Base-by-base conservation (phyloP, 2,329 filamentous ascomycete species). In the Colletotrichum sp. region DNA sequence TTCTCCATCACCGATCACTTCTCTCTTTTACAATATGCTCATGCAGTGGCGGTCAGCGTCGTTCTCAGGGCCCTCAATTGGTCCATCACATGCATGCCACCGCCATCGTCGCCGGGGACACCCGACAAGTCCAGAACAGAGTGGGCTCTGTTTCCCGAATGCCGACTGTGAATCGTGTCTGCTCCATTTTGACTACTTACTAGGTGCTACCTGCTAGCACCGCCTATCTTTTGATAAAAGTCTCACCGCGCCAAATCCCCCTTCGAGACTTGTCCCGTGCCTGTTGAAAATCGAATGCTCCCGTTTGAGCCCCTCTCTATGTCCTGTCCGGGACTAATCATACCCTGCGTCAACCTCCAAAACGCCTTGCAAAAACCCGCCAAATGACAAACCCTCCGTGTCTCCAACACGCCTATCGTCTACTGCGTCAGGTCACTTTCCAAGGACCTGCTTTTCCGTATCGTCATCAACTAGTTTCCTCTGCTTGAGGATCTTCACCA, bases 401-500 rank as follows among this genome's bases (percentile, higher is more conserved):
- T 30, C 21, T 3, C 24, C 13, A 62, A 52, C 39, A 24, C 24
- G 18, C 68, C n/a, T 10, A n/a, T 52, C 49, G 39, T 59, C 60
- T 68, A 70, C 24, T 32, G n/a, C 21, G 8, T 18, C 44, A 62
- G 8, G 8, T 69, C 59, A 68, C 36, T 62, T 49, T 15, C 32
- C 52, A 10, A 74, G 36, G 8, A 55, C 65, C 28, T 74, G 55
- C 32, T 69, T 69, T 34, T 74, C 74, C 16, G 18, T 57, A 26
- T 67, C 57, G 5, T 74, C 74, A 21, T 76, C 70, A 18, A 76
- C 70, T 13, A 76, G 21, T 60, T 44, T 64, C 34, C 74, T 68
- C 65, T 73, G 70, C 24, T 68, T 72, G 24, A 78, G 24, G 13
- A 78, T 78, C 30, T 68, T 68, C 30, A 76, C 69, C 28, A 87